phyloP scores from a whole-genome alignment of 495 filamentous ascomycete genomes.

The Trichocladium uniseriatum region DNA sequence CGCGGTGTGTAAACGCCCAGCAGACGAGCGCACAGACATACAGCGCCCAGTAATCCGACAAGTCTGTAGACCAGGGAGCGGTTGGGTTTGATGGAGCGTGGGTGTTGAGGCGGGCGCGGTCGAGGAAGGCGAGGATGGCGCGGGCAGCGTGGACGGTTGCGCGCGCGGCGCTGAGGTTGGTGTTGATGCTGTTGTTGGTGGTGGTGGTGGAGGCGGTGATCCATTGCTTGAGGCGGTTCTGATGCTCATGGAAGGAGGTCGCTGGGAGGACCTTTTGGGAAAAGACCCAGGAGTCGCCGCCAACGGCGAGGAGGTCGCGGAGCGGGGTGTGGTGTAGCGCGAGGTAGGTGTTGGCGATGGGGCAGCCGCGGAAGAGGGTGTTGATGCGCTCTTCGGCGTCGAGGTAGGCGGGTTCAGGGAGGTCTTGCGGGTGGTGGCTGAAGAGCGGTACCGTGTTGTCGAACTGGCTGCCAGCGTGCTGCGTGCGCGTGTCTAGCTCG shows the following conservation, averaged over 20 bases:
- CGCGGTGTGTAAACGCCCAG: slow-evolving; percentile 36
- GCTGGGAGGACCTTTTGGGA: slow-evolving; percentile 32
- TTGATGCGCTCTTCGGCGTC: slow-evolving; percentile 28
- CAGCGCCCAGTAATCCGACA: slow-evolving; percentile 42
- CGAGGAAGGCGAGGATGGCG: slow-evolving; percentile 23
- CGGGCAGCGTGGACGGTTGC: slow-evolving; percentile 28
- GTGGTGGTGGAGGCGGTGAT: slow-evolving; percentile 3
- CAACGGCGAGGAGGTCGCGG: slow-evolving; percentile 38
- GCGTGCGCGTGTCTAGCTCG: slow-evolving; percentile 22
- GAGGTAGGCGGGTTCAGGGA: too few relatives aligned
- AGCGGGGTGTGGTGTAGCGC: slow-evolving; percentile 41
- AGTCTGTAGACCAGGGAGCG: slow-evolving; percentile 22
- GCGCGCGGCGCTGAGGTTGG: slow-evolving; percentile 12
- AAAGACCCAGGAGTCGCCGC: slow-evolving; percentile 42
- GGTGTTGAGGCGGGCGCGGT: slow-evolving; percentile 1
- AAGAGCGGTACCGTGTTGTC: not conserved
- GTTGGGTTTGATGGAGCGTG: not conserved
- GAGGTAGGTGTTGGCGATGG: slow-evolving; percentile 38
- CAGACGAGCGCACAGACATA: slow-evolving; percentile 40
- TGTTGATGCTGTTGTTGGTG: not conserved
- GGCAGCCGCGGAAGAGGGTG: slow-evolving; percentile 29
- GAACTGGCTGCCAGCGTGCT: slow-evolving; percentile 10
- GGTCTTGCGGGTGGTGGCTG: too few relatives aligned
- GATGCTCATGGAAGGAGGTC: slow-evolving; percentile 30
- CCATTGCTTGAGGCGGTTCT: slow-evolving; percentile 33